Base-by-base conservation (phyloP, 2,329 filamentous ascomycete genomes). In the Fusarium sp. region DNA sequence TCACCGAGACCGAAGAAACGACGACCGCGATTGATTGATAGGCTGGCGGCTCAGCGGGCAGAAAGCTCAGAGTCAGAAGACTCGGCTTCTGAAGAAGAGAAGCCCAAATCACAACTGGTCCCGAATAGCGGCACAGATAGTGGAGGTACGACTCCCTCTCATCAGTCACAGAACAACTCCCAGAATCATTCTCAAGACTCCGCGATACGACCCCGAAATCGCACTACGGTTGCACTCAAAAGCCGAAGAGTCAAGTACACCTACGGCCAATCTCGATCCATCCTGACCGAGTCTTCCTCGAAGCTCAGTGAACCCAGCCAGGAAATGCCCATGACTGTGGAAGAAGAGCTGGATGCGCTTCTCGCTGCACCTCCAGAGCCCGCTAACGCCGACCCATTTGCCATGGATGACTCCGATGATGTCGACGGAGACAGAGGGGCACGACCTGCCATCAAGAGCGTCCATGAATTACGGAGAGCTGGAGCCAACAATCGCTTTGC, bases 401-500 rank as follows among this genome's bases (percentile, higher is more conserved):
- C 73, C 29, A 70, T 76, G 42, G 71, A 76, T 14, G 72, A 74
- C n/a, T 79, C 79, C 16, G 76, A 79, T 21, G 77, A 78, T 10
- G 66, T 72, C 23, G 85, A 86, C 10, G 78, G 79, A 19, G 82
- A 84, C 4, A 81, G 83, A 27, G 83, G 84, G 21, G 74, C 81
- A 25, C 85, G 84, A 49, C 84, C 85, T 23, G 86, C 87, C 33
- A 89, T 92, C 51, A 86, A 87, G 64, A 90, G 88, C 72, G 87
- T 92, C 23, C 90, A 92, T 76, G 90, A 92, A 76, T 80, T 92
- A 45, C 85, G 89, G 57, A 88, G 91, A 66, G 89, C 90, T 9
- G 90, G 90, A 21, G 90, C 89, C 27, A 91, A 91, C 76, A 90
- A 89, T 74, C 87, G 90, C 33, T 90, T 90, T 71, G 84, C 90